phyloP scores from a whole-genome alignment of 2,329 filamentous ascomycete species.

The Colletotrichum tabaci region DNA sequence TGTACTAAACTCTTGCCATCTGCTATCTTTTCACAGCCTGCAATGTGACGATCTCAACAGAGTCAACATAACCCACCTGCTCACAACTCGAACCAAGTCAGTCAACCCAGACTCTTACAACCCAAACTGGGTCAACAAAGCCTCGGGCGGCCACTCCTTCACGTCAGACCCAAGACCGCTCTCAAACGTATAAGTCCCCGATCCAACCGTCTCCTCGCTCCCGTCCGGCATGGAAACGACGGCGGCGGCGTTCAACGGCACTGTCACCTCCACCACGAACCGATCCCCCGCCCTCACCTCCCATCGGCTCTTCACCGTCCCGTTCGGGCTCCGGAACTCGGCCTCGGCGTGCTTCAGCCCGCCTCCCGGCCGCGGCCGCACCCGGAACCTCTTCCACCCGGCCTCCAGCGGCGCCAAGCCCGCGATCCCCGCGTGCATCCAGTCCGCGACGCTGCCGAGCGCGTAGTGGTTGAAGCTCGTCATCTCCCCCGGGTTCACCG shows the following conservation, averaged over 20 bases:
- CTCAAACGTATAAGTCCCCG: slow-evolving; percentile 12
- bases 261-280: slow-evolving; percentile 9
- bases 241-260: slow-evolving; percentile 20
- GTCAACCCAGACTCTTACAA: no score
- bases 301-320: slow-evolving; percentile 49
- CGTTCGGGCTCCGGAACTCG: slow-evolving; percentile 50
- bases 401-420: slow-evolving; percentile 56
- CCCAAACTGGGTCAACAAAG: slow-evolving; percentile 29
- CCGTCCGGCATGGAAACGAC: slow-evolving; percentile 15
- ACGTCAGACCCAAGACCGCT: neutral
- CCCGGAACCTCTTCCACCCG: slow-evolving; percentile 56
- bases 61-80: no score
- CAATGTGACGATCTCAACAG: no score
- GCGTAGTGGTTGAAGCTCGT: slow-evolving; percentile 67
- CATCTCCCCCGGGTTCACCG: slow-evolving; percentile 61
- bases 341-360: slow-evolving; percentile 52
- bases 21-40: no score
- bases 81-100: no score
- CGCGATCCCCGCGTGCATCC: slow-evolving; percentile 60
- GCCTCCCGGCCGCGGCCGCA: slow-evolving; percentile 54
- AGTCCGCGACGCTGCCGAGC: slow-evolving; percentile 62
- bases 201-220: slow-evolving; percentile 10
- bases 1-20: no score
- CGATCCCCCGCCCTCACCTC: slow-evolving; percentile 14
- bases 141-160: slow-evolving; percentile 22